Evolutionary conservation across 306 rosid genomes (phyloP).

Genomic region (Hippophae gyantsensis): DNA sequence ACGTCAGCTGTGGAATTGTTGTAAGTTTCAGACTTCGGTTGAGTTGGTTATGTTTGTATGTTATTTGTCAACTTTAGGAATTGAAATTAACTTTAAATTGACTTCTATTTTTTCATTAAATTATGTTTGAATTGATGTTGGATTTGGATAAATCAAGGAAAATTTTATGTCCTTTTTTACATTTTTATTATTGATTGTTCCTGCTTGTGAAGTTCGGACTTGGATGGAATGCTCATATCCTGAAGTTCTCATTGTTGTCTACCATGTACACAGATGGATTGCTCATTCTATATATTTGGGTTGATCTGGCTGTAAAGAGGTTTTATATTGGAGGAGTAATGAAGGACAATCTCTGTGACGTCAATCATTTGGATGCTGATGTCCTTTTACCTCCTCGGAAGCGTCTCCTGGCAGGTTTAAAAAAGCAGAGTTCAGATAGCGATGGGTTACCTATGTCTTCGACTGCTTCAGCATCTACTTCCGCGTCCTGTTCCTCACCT

Average conservation of each 20-base stretch:
- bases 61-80: conserved; percentile 4
- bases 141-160: not conserved
- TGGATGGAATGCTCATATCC: not conserved
- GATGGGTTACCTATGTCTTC: conserved; percentile 27
- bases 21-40: not conserved
- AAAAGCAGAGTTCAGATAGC: conserved; percentile 58
- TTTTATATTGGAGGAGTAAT: conserved; percentile 29
- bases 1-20: not conserved
- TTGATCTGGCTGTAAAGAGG: conserved; percentile 24
- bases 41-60: not conserved
- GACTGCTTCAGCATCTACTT: conserved; percentile 13
- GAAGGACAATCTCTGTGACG: conserved; percentile 71
- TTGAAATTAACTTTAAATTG: not conserved
- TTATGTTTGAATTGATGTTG: not conserved
- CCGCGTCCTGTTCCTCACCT: conserved; percentile 41
- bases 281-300: conserved; percentile 23
- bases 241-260: conserved; percentile 6
- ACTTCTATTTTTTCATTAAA: not conserved
- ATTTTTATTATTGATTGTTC: conserved; percentile 1
- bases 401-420: conserved; percentile 94
- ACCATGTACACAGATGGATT: conserved; percentile 21
- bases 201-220: not conserved
- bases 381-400: conserved; percentile 94
- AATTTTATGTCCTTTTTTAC: not conserved
- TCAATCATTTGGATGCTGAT: conserved; percentile 70